These are phyloP conservation scores for Pseudogymnoascus sp. DNA, from an alignment of 2,329 filamentous ascomycete species.

Conservation along the genomic window DNA sequence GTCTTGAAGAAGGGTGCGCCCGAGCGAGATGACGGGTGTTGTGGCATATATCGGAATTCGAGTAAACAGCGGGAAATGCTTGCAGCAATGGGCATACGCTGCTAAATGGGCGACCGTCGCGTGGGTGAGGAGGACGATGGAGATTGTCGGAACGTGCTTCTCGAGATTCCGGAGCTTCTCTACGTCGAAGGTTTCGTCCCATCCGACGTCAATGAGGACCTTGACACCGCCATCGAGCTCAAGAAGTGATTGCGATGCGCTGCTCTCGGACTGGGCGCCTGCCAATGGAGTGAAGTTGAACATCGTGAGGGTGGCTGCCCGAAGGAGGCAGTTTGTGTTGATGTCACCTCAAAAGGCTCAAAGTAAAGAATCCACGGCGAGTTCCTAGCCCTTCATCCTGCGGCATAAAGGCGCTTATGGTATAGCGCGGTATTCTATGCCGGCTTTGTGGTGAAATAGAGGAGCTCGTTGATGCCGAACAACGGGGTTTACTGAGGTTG, in stretches of 20 bases:
- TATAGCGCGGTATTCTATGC: not conserved
- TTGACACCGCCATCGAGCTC: slow-evolving; percentile 97
- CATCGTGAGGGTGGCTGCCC: slow-evolving; percentile 46
- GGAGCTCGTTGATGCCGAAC: not conserved
- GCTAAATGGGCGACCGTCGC: slow-evolving; percentile 86
- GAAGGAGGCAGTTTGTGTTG: not conserved
- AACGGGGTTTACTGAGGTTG: not conserved
- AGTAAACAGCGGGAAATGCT: slow-evolving; percentile 84
- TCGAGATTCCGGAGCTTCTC: slow-evolving; percentile 80
- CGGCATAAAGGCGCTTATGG: not conserved
- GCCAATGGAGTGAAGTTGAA: slow-evolving; percentile 93
- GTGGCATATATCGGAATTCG: slow-evolving; percentile 94
- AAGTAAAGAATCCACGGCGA: slow-evolving; percentile 2
- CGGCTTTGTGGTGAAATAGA: not conserved
- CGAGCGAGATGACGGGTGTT: slow-evolving; percentile 83
- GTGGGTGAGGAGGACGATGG: slow-evolving; percentile 88
- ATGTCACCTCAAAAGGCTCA: not conserved
- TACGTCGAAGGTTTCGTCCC: slow-evolving; percentile 86
- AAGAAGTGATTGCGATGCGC: slow-evolving; percentile 87
- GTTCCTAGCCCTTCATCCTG: slow-evolving; percentile 1
- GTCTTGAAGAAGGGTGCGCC: slow-evolving; percentile 83
- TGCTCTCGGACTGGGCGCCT: slow-evolving; percentile 79
- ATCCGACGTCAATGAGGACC: slow-evolving; percentile 87
- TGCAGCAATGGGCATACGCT: slow-evolving; percentile 94
- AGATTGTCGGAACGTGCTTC: slow-evolving; percentile 88